Percentiles rank a stretch among this genome's conserved stretches.
Evolutionary conservation across 495 filamentous ascomycete genomes (phyloP).

Genomic region (Hyaloscypha variabilis): DNA sequence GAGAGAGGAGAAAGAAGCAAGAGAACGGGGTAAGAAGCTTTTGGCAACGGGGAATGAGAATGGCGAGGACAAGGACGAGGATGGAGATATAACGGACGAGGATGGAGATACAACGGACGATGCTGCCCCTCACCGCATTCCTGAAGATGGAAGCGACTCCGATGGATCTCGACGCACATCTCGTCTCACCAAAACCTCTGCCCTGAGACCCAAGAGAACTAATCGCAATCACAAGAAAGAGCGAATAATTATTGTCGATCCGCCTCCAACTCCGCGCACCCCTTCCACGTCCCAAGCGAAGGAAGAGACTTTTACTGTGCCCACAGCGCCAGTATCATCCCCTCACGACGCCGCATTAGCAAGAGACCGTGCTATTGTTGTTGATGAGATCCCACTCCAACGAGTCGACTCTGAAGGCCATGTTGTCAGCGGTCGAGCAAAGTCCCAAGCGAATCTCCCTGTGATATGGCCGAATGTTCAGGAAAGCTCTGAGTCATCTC

Average conservation of each 20-base stretch:
- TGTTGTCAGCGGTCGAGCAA: constrained; percentile 7
- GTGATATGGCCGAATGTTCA: too few relatives aligned
- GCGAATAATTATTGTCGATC: constrained; percentile 32
- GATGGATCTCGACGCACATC: constrained; percentile 7
- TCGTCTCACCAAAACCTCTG: not conserved
- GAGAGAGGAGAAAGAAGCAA: too few relatives aligned
- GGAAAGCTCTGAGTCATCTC: too few relatives aligned
- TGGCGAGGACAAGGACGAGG: too few relatives aligned
- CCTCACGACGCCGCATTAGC: constrained; percentile 7
- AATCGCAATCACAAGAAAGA: constrained; percentile 25
- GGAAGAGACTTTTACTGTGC: constrained; percentile 21
- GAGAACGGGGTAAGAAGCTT: too few relatives aligned
- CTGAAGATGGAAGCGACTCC: constrained; percentile 1
- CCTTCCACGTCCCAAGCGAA: constrained; percentile 27
- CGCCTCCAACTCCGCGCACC: constrained; percentile 31
- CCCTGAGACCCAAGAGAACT: constrained; percentile 15
- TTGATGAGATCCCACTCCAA: constrained; percentile 22
- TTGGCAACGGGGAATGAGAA: too few relatives aligned
- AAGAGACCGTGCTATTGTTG: constrained; percentile 20
- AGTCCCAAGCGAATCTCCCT: constrained; percentile 17
- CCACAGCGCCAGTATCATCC: constrained; percentile 20
- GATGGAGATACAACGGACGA: too few relatives aligned
- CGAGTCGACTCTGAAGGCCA: constrained; percentile 6
- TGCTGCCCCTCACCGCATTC: constrained; percentile 19
- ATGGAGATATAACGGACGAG: too few relatives aligned